phyloP scores from a whole-genome alignment of 148 eudicot genomes.

The Linanthus parryae region DNA sequence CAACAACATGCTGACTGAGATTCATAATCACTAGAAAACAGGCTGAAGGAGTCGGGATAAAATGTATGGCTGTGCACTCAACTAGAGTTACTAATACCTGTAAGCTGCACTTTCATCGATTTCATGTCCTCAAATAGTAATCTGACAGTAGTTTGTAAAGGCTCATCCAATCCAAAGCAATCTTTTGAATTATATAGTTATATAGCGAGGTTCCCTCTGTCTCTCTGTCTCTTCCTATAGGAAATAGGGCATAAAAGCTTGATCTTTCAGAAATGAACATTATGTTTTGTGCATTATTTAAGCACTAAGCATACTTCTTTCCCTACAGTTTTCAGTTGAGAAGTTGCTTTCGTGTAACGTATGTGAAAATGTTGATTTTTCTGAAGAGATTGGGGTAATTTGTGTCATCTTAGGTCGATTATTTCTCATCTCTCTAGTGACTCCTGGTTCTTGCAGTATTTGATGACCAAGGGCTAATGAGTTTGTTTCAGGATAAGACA shows the following conservation, averaged over 20 bases:
- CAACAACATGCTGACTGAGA: constrained; percentile 87
- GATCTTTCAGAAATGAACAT: no score
- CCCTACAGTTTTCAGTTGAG: background rate
- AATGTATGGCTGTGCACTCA: constrained; percentile 97
- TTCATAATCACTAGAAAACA: constrained; percentile 91
- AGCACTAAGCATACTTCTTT: background rate
- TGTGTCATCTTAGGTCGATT: no score
- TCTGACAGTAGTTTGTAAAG: no score
- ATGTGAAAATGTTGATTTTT: no score
- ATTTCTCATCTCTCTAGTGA: no score
- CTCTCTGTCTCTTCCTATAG: background rate
- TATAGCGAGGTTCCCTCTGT: background rate
- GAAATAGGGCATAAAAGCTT: no score
- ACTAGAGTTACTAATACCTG: constrained; percentile 53
- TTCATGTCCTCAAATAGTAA: constrained; percentile 4
- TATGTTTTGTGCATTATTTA: background rate
- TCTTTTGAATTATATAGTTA: background rate
- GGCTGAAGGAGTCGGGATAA: constrained; percentile 79
- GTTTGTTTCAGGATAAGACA: constrained; percentile 59
- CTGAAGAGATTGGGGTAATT: no score
- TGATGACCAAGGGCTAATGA: background rate
- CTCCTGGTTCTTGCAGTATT: no score
- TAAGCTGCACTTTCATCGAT: background rate
- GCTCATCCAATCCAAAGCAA: background rate
- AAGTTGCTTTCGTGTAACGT: background rate